Percentiles rank a stretch among this genome's conserved stretches.
These are phyloP conservation scores for Aspergillus uvarum DNA, from an alignment of 2,329 filamentous ascomycete genomes.

Conservation along the genomic window DNA sequence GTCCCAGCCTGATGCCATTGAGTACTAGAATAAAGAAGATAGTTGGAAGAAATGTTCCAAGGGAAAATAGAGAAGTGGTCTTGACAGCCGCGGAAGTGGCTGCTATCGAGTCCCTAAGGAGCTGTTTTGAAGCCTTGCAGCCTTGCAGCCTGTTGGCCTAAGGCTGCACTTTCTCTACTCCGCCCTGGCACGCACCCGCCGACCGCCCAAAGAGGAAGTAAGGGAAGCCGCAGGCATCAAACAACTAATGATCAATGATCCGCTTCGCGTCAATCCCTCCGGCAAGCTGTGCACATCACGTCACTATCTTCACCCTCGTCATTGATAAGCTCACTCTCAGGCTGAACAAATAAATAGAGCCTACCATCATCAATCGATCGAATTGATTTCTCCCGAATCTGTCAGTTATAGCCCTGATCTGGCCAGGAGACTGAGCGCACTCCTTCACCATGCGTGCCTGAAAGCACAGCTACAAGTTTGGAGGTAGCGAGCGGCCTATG, in stretches of 20 bases:
- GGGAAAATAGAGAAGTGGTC: too few relatives aligned
- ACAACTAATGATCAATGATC: neutral
- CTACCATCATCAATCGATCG: neutral
- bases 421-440: neutral
- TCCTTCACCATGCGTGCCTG: neutral
- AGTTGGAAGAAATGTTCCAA: too few relatives aligned
- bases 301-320: neutral
- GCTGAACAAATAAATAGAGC: neutral
- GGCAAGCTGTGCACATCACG: neutral
- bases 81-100: neutral
- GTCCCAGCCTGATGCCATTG: neutral
- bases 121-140: neutral
- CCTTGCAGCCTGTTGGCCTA: neutral
- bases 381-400: neutral
- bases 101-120: neutral
- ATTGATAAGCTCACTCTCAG: neutral
- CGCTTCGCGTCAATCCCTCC: neutral
- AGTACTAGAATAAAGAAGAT: neutral
- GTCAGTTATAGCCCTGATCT: neutral
- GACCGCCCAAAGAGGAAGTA: constrained; percentile 12
- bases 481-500: constrained; percentile 1
- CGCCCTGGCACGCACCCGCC: neutral
- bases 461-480: neutral
- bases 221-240: constrained; percentile 1
- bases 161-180: neutral